These are phyloP conservation scores for Sisymbrium irio DNA, from an alignment of 345 rosid species.

Conservation along the genomic window DNA sequence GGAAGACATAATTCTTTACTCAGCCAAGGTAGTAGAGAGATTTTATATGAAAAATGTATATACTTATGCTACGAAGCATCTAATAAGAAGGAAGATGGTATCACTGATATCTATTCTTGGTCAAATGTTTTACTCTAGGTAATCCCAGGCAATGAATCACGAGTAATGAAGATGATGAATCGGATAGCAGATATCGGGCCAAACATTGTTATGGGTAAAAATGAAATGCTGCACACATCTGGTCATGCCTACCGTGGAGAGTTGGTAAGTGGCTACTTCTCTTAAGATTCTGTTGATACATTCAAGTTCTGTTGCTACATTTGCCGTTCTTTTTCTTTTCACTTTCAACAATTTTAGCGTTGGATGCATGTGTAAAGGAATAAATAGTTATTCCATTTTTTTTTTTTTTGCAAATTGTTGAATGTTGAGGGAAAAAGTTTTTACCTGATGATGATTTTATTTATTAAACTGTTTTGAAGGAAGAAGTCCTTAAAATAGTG, in stretches of 20 bases:
- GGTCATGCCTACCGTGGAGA: conserved; percentile 99
- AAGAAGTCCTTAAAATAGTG: conserved; percentile 91
- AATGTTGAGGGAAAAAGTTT: background rate
- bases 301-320: conserved; percentile 7
- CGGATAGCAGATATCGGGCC: conserved; percentile 95
- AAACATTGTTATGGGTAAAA: conserved; percentile 80
- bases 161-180: conserved; percentile 97
- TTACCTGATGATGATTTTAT: conserved; percentile 5
- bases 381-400: background rate
- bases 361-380: background rate
- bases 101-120: conserved; percentile 2
- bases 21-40: conserved; percentile 70
- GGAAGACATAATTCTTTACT: conserved; percentile 83
- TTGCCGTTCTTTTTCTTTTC: background rate
- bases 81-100: background rate
- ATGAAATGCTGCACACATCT: conserved; percentile 87
- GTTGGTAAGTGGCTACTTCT: conserved; percentile 48
- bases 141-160: conserved; percentile 96
- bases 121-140: conserved; percentile 50
- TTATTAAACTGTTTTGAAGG: conserved; percentile 45
- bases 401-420: background rate
- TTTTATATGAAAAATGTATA: conserved; percentile 7
- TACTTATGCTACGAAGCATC: background rate
- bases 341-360: background rate
- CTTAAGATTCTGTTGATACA: background rate